Percentiles rank a stretch among this genome's conserved stretches.
Conservation (phyloP, 129 eudicot genomes). For the Pittosporum tobira region DNA sequence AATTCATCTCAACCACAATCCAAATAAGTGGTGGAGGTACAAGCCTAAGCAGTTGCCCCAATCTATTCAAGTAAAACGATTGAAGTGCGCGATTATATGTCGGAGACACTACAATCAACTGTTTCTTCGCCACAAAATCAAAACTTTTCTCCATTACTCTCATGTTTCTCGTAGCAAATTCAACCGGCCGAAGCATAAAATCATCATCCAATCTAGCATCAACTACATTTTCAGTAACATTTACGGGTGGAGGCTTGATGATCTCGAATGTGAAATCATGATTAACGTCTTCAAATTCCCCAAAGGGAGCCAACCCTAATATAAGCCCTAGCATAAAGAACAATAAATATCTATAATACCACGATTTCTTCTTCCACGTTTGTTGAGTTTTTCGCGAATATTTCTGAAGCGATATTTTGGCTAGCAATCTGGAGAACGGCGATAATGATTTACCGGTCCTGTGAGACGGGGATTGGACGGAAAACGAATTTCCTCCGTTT, state of each 20-base stretch:
- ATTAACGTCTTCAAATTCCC: constrained; percentile 31
- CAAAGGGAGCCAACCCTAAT: constrained; percentile 69
- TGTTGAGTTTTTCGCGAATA: constrained; percentile 31
- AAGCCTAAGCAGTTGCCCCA: constrained; percentile 67
- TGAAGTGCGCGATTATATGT: constrained; percentile 74
- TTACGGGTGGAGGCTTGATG: constrained; percentile 24
- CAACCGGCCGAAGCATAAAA: constrained; percentile 33
- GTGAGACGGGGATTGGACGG: constrained; percentile 53
- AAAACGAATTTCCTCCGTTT: constrained; percentile 55
- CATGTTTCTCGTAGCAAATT: constrained; percentile 21
- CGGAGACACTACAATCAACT: constrained; percentile 72
- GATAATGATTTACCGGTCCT: constrained; percentile 35
- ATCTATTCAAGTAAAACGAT: constrained; percentile 57
- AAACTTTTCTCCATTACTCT: constrained; percentile 25
- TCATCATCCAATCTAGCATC: constrained; percentile 17
- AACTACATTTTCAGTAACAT: constrained; percentile 17
- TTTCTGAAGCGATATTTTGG: constrained; percentile 21
- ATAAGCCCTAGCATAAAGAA: constrained; percentile 65
- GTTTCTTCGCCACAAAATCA: constrained; percentile 38
- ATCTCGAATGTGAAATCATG: constrained; percentile 44
- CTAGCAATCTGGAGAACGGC: constrained; percentile 32
- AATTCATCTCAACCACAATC: constrained; percentile 92
- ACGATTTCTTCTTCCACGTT: constrained; percentile 42
- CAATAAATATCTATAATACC: constrained; percentile 33
- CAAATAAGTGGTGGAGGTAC: constrained; percentile 75